Conservation (phyloP, 768 basidiomycete species). For the Xerocomus brunneocitrinus region DNA sequence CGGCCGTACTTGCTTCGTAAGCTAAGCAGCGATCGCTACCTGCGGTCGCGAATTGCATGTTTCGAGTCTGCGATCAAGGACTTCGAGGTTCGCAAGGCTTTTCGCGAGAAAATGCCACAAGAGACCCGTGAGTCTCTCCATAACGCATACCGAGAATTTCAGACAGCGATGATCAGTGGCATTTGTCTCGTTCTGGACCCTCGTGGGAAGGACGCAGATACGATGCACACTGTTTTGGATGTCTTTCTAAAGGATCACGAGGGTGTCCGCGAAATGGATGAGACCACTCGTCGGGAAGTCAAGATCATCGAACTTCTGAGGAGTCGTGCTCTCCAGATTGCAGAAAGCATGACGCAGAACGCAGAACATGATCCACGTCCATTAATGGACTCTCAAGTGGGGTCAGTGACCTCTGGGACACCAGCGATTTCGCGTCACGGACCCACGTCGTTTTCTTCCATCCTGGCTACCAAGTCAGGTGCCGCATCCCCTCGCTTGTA, state of each 20-base stretch:
- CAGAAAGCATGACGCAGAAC: constrained; percentile 30
- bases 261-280: constrained; percentile 61
- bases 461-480: constrained; percentile 20
- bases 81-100: constrained; percentile 70
- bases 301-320: constrained; percentile 83
- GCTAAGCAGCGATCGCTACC: constrained; percentile 74
- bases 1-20: constrained; percentile 81
- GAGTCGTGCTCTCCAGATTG: constrained; percentile 55
- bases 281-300: constrained; percentile 76
- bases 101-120: constrained; percentile 55
- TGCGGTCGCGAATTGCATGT: constrained; percentile 77
- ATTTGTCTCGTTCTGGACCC: constrained; percentile 83
- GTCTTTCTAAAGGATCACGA: constrained; percentile 62
- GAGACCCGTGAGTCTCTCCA: constrained; percentile 68
- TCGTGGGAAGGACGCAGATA: constrained; percentile 57
- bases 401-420: constrained; percentile 11
- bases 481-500: constrained; percentile 23
- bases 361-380: constrained; percentile 12
- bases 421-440: constrained; percentile 9
- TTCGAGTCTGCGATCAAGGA: constrained; percentile 90
- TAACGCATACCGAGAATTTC: constrained; percentile 83
- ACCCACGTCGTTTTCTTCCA: constrained; percentile 20
- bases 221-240: constrained; percentile 78
- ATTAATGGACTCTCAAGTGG: constrained; percentile 35
- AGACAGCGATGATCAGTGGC: constrained; percentile 85